Conservation (phyloP, 345 rosid genomes). For the Kandelia obovata region DNA sequence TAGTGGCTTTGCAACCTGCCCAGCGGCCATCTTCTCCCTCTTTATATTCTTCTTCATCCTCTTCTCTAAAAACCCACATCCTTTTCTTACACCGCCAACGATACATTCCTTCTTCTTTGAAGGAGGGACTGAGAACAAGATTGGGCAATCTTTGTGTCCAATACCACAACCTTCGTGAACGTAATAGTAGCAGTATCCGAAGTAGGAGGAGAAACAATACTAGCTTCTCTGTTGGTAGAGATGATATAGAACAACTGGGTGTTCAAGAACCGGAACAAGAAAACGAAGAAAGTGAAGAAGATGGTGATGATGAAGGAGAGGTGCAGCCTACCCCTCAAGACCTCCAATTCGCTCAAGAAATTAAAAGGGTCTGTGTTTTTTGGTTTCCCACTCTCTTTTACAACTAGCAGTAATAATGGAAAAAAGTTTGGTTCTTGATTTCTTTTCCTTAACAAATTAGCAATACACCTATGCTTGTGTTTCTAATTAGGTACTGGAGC, state of each 20-base stretch:
- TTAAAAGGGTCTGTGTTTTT: constrained; percentile 35
- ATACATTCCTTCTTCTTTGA: not conserved
- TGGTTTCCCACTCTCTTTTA: not conserved
- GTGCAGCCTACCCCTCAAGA: constrained; percentile 36
- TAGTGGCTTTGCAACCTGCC: constrained; percentile 14
- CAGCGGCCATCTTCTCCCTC: not conserved
- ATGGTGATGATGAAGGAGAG: constrained; percentile 16
- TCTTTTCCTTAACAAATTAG: no score
- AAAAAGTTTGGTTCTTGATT: not conserved
- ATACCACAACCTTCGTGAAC: not conserved
- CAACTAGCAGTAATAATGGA: not conserved
- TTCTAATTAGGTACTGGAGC: constrained; percentile 58
- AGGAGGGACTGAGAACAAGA: not conserved
- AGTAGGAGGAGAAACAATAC: constrained; percentile 4
- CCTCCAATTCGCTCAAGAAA: constrained; percentile 34
- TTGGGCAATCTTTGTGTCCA: not conserved
- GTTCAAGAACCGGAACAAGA: constrained; percentile 16
- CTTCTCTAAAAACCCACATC: constrained; percentile 7
- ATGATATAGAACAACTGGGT: constrained; percentile 34
- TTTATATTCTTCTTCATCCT: constrained; percentile 1
- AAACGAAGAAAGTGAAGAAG: constrained; percentile 16
- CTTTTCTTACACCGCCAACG: constrained; percentile 5
- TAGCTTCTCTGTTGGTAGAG: constrained; percentile 28
- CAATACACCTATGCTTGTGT: not conserved
- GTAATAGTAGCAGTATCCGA: not conserved